A percentile compares a stretch with the other conserved stretches of the same genome.
Conservation (phyloP, 176 grass and related monocot genomes). For the Carex pumila region DNA sequence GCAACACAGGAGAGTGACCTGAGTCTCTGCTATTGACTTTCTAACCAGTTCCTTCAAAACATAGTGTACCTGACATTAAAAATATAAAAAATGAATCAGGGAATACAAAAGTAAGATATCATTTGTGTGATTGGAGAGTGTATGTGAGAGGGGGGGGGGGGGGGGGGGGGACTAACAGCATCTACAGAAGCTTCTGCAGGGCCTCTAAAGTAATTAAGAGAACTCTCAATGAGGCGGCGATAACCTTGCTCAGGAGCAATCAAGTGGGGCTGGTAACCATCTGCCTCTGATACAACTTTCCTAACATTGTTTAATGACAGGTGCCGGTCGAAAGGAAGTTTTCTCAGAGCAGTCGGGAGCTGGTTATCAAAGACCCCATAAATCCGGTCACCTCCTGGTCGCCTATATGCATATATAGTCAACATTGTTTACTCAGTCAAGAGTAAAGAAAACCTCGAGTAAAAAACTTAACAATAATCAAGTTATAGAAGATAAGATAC, state of each 20-base stretch:
- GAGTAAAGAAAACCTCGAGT: not conserved
- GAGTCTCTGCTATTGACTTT: slow-evolving; percentile 83
- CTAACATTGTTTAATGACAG: slow-evolving; percentile 84
- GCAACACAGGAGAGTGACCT: slow-evolving; percentile 24
- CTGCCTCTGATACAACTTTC: slow-evolving; percentile 80
- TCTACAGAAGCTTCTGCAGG: slow-evolving; percentile 98
- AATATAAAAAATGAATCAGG: not conserved
- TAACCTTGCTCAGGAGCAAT: slow-evolving; percentile 99
- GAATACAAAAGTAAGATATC: not conserved
- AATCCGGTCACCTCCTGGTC: slow-evolving; percentile 82
- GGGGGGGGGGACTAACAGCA: slow-evolving; percentile 36
- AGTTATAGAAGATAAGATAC: not conserved
- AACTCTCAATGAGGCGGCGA: slow-evolving; percentile 77
- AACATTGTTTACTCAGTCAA: slow-evolving; percentile 16
- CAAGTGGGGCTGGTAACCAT: slow-evolving; percentile 94
- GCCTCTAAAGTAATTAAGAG: slow-evolving; percentile 88
- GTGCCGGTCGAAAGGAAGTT: slow-evolving; percentile 87
- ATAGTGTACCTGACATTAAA: slow-evolving; percentile 56
- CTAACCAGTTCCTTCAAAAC: slow-evolving; percentile 95
- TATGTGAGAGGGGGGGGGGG: not conserved
- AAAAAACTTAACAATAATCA: not conserved
- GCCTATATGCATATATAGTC: slow-evolving; percentile 36
- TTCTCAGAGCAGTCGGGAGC: slow-evolving; percentile 72
- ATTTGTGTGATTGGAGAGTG: not conserved
- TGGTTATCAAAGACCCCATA: slow-evolving; percentile 96